phyloP scores from a whole-genome alignment of 305 asterid species.

The Salvia sclarea region DNA sequence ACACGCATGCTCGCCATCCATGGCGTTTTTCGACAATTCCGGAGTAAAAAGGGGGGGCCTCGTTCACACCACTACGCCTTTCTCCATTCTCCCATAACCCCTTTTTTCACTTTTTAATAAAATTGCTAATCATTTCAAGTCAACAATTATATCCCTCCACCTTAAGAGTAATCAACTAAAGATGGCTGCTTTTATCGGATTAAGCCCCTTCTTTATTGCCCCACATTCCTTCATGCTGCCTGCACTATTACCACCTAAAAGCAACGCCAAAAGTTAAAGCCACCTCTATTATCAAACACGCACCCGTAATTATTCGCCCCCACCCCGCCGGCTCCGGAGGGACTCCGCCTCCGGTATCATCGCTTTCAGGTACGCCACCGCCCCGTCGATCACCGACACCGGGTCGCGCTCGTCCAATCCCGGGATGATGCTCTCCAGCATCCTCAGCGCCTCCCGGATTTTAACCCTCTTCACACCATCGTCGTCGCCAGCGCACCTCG shows the following conservation, averaged over 20 bases:
- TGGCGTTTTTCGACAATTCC: constrained; percentile 41
- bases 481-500: constrained; percentile 33
- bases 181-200: constrained; percentile 29
- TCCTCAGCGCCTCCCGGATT: constrained; percentile 47
- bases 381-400: constrained; percentile 62
- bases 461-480: constrained; percentile 47
- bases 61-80: constrained; percentile 55
- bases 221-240: constrained; percentile 35
- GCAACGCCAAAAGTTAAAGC: constrained; percentile 33
- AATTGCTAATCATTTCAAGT: constrained; percentile 49
- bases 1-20: constrained; percentile 71
- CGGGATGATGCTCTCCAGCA: constrained; percentile 56
- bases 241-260: constrained; percentile 43
- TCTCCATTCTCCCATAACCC: constrained; percentile 38
- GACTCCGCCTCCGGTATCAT: constrained; percentile 59
- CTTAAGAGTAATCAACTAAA: constrained; percentile 21
- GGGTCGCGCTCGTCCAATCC: constrained; percentile 55
- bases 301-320: constrained; percentile 26
- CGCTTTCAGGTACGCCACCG: constrained; percentile 58
- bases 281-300: constrained; percentile 38
- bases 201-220: constrained; percentile 33
- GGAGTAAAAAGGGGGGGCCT: constrained; percentile 33
- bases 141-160: constrained; percentile 49
- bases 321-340: background rate
- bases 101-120: constrained; percentile 23